Conservation (phyloP, 2,329 filamentous ascomycete species). For the Claviceps quebecensis region DNA sequence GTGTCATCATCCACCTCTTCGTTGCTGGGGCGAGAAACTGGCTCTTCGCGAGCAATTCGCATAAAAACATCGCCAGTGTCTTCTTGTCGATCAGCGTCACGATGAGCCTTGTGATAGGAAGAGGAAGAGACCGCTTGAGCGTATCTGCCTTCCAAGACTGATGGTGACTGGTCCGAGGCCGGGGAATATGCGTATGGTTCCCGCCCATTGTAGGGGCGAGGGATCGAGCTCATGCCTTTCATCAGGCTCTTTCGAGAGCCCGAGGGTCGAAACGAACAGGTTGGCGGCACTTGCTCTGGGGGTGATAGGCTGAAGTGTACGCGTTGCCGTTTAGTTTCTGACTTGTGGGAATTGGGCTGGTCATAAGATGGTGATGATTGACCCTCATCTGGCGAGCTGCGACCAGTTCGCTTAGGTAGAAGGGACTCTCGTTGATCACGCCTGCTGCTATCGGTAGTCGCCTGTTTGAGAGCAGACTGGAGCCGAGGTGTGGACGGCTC, state of each 20-base stretch:
- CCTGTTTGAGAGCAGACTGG: conserved; percentile 10
- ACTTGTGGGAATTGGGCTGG: conserved; percentile 37
- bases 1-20: conserved; percentile 19
- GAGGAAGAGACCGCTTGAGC: neutral
- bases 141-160: conserved; percentile 33
- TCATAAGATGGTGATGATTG: conserved; percentile 24
- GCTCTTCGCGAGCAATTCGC: conserved; percentile 42
- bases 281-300: conserved; percentile 34
- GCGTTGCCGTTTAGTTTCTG: conserved; percentile 19
- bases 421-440: conserved; percentile 34
- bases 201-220: conserved; percentile 29
- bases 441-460: conserved; percentile 9
- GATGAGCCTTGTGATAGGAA: neutral
- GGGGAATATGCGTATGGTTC: conserved; percentile 29
- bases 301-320: conserved; percentile 19
- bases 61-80: conserved; percentile 46
- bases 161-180: conserved; percentile 32
- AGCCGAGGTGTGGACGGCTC: conserved; percentile 1
- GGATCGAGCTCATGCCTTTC: conserved; percentile 37
- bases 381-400: conserved; percentile 33
- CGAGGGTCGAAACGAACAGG: conserved; percentile 42
- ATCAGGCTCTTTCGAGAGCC: conserved; percentile 40
- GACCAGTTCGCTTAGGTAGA: conserved; percentile 27
- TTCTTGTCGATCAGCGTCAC: conserved; percentile 18
- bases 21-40: conserved; percentile 24